Evolutionary conservation across 2,329 filamentous ascomycete genomes (phyloP), one percentile per base, ranked within the genome.

Genomic region (Calonectria pteridis): DNA sequence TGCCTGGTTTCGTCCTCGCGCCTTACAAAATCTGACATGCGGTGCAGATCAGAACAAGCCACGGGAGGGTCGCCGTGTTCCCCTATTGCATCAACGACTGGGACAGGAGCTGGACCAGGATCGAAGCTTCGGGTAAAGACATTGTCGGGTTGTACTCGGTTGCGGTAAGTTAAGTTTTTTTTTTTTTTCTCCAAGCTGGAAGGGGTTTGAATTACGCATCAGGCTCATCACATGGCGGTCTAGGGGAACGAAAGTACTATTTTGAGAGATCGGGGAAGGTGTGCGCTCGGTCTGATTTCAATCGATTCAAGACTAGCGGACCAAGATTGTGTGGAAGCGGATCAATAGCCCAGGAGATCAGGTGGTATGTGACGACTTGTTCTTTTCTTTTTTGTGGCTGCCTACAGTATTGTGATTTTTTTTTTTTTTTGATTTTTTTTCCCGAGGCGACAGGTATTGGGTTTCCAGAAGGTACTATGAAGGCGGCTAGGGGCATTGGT

Each of bases 391-490:
- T 62, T 43, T 14, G 59, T 31, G 37, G 59, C 29, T 64, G 59
- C 59, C 59, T 64, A 33, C 37, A 29, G 35, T n/a, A n/a, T n/a
- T n/a, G n/a, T n/a, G n/a, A n/a, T n/a, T n/a, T n/a, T n/a, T n/a
- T n/a, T n/a, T n/a, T n/a, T n/a, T n/a, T n/a, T n/a, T n/a, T n/a
- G n/a, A 26, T 28, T 23, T 37, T 26, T 29, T n/a, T 6, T n/a
- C n/a, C n/a, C n/a, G 59, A 28, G 23, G 26, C 26, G 29, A 53
- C 37, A 9, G 29, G 10, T 28, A 16, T 49, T 46, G 40, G 40
- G 59, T 64, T 64, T 64, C 59, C 40, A 64, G 59, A 64, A 64
- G 37, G 59, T 46, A 28, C 59, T 64, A 49, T n/a, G 37, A 46
- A n/a, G 4, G 33, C 55, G 55, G 55, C 51, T 31, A 26, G 35